Conservation (phyloP, 116 monocot genomes). For the Phalaenopsis hybrid region DNA sequence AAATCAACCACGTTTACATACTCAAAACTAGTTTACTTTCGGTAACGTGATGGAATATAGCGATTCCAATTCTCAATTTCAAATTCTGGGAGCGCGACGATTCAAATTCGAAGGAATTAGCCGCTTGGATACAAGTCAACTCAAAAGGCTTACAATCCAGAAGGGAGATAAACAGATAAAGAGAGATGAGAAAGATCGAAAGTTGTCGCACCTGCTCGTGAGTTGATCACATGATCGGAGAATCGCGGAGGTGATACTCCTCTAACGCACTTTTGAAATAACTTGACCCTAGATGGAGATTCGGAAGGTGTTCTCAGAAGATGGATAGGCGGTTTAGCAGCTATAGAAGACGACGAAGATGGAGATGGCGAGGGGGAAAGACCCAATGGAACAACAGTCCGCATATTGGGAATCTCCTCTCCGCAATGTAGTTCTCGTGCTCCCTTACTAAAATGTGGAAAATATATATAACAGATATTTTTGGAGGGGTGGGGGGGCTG, state of each 20-base stretch:
- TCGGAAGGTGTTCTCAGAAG: too few species aligned
- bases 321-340: background rate
- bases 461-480: too few species aligned
- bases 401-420: background rate
- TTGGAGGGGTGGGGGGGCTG: too few species aligned
- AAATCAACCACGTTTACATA: background rate
- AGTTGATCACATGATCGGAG: background rate
- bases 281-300: background rate
- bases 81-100: background rate
- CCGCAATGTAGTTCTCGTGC: too few species aligned
- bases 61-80: background rate
- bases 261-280: background rate
- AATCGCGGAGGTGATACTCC: background rate
- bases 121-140: background rate
- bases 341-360: background rate
- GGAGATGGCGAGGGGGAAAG: background rate
- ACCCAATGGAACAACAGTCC: background rate
- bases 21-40: background rate
- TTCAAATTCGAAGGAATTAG: background rate
- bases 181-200: background rate
- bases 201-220: background rate
- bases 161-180: background rate
- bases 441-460: too few species aligned
- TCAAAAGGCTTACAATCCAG: background rate
- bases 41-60: background rate